Percentiles rank a stretch among this genome's conserved stretches.
Conservation (phyloP, 2,329 filamentous ascomycete species). For the Alternaria ventricosa region DNA sequence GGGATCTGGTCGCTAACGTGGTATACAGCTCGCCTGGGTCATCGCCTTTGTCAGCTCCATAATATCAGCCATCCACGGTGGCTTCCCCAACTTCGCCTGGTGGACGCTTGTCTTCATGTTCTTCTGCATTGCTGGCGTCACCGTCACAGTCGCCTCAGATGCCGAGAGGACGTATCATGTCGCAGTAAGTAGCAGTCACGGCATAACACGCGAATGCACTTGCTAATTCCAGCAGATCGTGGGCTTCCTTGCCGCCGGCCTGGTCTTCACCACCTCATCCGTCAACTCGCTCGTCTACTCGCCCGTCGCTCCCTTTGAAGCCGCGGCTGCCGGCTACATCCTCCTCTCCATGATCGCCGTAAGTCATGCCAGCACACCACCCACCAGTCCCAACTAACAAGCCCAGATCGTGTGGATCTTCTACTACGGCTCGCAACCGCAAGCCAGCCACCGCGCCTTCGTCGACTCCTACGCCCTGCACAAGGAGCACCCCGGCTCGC, state of each 20-base stretch:
- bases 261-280: slow-evolving; percentile 84
- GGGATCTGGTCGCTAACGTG: slow-evolving; percentile 25
- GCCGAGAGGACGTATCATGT: slow-evolving; percentile 88
- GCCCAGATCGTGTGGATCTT: slow-evolving; percentile 94
- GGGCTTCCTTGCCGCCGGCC: slow-evolving; percentile 81
- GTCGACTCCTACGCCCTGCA: slow-evolving; percentile 94
- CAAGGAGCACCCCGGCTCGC: slow-evolving; percentile 75
- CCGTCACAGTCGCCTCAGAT: slow-evolving; percentile 83
- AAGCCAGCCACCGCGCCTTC: slow-evolving; percentile 83
- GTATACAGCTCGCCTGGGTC: slow-evolving; percentile 85
- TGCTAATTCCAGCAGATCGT: slow-evolving; percentile 65
- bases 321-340: slow-evolving; percentile 90
- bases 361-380: slow-evolving; percentile 49
- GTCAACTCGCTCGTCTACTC: slow-evolving; percentile 88
- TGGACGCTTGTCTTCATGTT: slow-evolving; percentile 89
- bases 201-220: neutral
- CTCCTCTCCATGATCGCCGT: slow-evolving; percentile 91
- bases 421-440: slow-evolving; percentile 94
- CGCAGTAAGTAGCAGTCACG: slow-evolving; percentile 61
- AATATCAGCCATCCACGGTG: slow-evolving; percentile 66
- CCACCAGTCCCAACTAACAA: slow-evolving; percentile 24
- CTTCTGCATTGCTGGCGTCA: slow-evolving; percentile 79
- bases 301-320: slow-evolving; percentile 75
- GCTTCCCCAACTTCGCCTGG: slow-evolving; percentile 88
- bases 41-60: slow-evolving; percentile 89